Evolutionary conservation across 805 yeast species (phyloP).

Genomic region (Komagataella kurtzmanii): DNA sequence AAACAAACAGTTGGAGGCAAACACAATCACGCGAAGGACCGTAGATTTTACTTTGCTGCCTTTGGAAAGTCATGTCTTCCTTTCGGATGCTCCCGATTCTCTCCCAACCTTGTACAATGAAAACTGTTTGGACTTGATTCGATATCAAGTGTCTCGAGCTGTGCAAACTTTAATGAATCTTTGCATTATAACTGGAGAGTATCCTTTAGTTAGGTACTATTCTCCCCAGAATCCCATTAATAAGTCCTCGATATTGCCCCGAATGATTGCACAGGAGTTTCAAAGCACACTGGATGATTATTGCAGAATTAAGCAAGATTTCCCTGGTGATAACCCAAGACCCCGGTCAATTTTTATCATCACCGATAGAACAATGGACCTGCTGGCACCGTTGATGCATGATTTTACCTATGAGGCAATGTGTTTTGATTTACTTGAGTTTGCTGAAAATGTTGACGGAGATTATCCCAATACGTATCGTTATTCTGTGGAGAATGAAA

Average conservation of each 20-base stretch:
- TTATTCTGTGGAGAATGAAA: constrained; percentile 44
- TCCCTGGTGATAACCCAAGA: constrained; percentile 40
- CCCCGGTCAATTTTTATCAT: constrained; percentile 66
- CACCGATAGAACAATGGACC: constrained; percentile 74
- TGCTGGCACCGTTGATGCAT: constrained; percentile 74
- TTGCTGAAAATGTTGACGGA: constrained; percentile 4
- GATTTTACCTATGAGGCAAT: constrained; percentile 88
- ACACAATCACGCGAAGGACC: constrained; percentile 7
- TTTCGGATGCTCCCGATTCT: constrained; percentile 48
- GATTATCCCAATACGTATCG: constrained; percentile 22
- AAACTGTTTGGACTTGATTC: constrained; percentile 47
- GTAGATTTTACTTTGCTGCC: constrained; percentile 45
- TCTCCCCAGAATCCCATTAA: constrained; percentile 35
- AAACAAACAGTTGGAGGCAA: constrained; percentile 10
- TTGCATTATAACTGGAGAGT: constrained; percentile 74
- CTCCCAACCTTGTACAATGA: constrained; percentile 62
- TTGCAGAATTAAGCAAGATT: constrained; percentile 53
- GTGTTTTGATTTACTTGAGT: constrained; percentile 48
- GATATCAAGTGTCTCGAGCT: constrained; percentile 39
- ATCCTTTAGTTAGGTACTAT: constrained; percentile 73
- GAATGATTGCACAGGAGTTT: constrained; percentile 57
- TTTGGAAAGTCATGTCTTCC: constrained; percentile 55
- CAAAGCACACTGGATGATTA: constrained; percentile 65
- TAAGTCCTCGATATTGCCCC: constrained; percentile 48
- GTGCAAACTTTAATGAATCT: constrained; percentile 57